phyloP scores from a whole-genome alignment of 2,329 filamentous ascomycete genomes.

The Fusarium xyrophilum region DNA sequence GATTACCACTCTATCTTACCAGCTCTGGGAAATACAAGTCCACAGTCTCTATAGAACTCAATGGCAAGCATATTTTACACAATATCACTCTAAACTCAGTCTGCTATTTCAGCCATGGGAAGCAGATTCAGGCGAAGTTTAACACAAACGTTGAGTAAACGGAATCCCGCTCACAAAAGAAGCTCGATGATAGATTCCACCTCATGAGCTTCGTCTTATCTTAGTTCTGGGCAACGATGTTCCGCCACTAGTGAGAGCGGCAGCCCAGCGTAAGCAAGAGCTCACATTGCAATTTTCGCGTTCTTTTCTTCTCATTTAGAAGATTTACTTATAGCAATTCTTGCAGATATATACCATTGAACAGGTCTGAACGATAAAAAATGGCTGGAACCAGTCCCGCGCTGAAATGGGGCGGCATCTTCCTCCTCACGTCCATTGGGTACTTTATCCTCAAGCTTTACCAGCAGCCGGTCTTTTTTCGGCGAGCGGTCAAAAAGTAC shows the following conservation, averaged over 20 bases:
- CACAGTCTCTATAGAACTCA: too few relatives aligned
- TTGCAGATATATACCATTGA: rapidly evolving
- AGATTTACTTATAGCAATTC: rapidly evolving
- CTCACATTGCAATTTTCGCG: background rate
- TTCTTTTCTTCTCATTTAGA: background rate
- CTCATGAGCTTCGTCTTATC: background rate
- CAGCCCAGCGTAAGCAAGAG: background rate
- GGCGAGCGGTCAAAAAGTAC: background rate
- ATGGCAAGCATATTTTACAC: background rate
- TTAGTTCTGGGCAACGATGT: background rate
- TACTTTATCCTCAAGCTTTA: background rate
- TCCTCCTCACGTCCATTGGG: background rate
- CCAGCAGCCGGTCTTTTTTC: background rate
- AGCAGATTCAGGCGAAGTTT: background rate
- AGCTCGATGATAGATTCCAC: background rate
- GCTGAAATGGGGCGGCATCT: background rate
- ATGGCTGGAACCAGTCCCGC: background rate
- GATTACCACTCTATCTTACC: background rate
- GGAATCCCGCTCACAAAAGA: background rate
- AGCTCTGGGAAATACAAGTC: background rate
- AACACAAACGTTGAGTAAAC: background rate
- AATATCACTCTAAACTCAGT: too few relatives aligned
- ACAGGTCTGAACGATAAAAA: rapidly evolving
- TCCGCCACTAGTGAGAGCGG: background rate
- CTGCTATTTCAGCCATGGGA: background rate